A percentile compares a stretch with the other conserved stretches of the same genome.
These are phyloP conservation scores for Suillus discolor DNA, from an alignment of 768 basidiomycete genomes.

Conservation along the genomic window DNA sequence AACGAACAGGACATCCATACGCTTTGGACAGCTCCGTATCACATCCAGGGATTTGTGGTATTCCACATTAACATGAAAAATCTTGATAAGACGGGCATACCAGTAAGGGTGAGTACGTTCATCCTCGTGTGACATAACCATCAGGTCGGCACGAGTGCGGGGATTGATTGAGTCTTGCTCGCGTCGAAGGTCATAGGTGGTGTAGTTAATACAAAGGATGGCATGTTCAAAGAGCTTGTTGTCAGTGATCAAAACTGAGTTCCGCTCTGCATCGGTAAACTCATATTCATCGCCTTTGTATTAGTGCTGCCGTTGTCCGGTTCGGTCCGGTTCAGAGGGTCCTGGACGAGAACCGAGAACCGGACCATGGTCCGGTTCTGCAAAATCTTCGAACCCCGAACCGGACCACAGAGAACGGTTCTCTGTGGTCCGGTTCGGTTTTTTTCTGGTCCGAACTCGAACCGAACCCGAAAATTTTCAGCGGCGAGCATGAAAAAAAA, in stretches of 20 bases:
- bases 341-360: too few relatives aligned
- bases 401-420: too few relatives aligned
- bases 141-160: slow-evolving; percentile 34
- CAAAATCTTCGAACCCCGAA: too few relatives aligned
- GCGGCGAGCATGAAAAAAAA: too few relatives aligned
- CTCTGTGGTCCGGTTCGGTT: too few relatives aligned
- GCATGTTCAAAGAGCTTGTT: slow-evolving; percentile 37
- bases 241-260: slow-evolving; percentile 24
- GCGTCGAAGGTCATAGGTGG: slow-evolving; percentile 29
- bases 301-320: too few relatives aligned
- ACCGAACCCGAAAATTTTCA: too few relatives aligned
- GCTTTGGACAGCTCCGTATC: not conserved
- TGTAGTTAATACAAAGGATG: slow-evolving; percentile 33
- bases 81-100: slow-evolving; percentile 39
- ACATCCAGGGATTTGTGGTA: not conserved
- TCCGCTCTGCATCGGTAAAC: slow-evolving; percentile 26
- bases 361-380: too few relatives aligned
- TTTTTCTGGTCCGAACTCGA: too few relatives aligned
- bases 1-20: slow-evolving; percentile 46
- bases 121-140: slow-evolving; percentile 32
- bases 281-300: slow-evolving; percentile 17
- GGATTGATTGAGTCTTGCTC: slow-evolving; percentile 33
- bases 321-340: too few relatives aligned
- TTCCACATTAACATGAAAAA: slow-evolving; percentile 26
- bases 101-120: slow-evolving; percentile 35